Evolutionary conservation across 1,139 yeast species (phyloP), one percentile per base, ranked within the genome.

Genomic region (Taphrina populina): DNA sequence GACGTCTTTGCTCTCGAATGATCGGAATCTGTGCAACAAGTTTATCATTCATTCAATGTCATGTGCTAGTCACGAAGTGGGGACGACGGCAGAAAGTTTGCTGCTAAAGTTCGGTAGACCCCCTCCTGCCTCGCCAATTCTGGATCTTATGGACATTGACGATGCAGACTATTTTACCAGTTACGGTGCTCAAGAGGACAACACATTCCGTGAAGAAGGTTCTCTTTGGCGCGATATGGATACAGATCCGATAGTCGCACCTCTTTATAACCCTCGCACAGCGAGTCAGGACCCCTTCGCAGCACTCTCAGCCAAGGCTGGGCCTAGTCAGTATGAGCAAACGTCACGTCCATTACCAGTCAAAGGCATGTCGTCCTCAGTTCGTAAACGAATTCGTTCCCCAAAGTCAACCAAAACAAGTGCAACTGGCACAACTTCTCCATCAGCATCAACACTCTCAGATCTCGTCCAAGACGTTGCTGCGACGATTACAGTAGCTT

Each of bases 11-110:
- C 64, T 88, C 53, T 83, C 95, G 0, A 85, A 88, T 67, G 97
- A 90, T 67, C 83, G 82, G 63, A 88, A 88, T 66, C 72, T 90
- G 19, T 87, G 96, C 67, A 69, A 79, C 60, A 85, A 84, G 66
- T 95, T 96, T 0, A 71, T 88, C 53, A 69, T 82, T 15, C 58
- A 51, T 19, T 40, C 24, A 7, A 43, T 56, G 29, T 20, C 26
- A 13, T 20, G 44, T 8, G 35, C 40, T 19, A 29, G 26, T 23
- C 43, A 30, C 40, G 46, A 49, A 17, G 17, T 20, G 7, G 46
- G 46, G n/a, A n/a, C n/a, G n/a, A n/a, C n/a, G n/a, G n/a, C n/a
- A n/a, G n/a, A n/a, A n/a, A n/a, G n/a, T n/a, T n/a, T n/a, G n/a
- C n/a, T n/a, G n/a, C n/a, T n/a, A n/a, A n/a, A n/a, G n/a, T n/a